phyloP scores from a whole-genome alignment of 495 filamentous ascomycete genomes.

The Tuber indicum region DNA sequence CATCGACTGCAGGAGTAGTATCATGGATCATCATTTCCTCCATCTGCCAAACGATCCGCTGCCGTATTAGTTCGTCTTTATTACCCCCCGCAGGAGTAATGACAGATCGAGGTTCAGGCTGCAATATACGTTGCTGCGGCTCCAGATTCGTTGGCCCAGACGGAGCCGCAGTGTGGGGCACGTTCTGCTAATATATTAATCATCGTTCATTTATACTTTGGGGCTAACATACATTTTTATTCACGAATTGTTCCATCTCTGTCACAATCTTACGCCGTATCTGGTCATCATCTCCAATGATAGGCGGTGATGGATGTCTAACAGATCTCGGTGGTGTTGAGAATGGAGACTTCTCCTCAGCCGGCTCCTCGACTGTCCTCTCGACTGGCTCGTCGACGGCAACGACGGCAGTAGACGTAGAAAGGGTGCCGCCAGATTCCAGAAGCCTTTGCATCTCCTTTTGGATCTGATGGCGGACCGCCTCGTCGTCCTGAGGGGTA shows the following conservation, averaged over 20 bases:
- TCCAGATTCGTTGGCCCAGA: not conserved
- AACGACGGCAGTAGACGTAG: not conserved
- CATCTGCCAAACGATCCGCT: not conserved
- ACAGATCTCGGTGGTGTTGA: not conserved
- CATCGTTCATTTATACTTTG: not conserved
- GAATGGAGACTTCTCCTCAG: not conserved
- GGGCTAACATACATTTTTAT: not conserved
- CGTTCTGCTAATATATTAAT: not conserved
- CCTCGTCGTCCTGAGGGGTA: conserved; percentile 2
- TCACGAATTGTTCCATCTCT: conserved; percentile 1
- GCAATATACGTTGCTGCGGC: not conserved
- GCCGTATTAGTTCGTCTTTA: not conserved
- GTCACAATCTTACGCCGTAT: conserved; percentile 4
- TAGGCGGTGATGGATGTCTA: not conserved
- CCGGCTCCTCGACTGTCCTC: not conserved
- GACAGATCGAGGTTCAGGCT: not conserved
- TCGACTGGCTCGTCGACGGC: not conserved
- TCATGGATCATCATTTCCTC: not conserved
- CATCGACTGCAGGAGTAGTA: not conserved
- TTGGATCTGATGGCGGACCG: not conserved
- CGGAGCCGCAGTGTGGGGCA: not conserved
- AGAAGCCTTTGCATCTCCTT: not conserved
- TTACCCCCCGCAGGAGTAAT: not conserved
- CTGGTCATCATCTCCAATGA: not conserved
- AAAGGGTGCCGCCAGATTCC: not conserved